Conservation (phyloP, 768 basidiomycete species). For the Lactifluus piperatus region DNA sequence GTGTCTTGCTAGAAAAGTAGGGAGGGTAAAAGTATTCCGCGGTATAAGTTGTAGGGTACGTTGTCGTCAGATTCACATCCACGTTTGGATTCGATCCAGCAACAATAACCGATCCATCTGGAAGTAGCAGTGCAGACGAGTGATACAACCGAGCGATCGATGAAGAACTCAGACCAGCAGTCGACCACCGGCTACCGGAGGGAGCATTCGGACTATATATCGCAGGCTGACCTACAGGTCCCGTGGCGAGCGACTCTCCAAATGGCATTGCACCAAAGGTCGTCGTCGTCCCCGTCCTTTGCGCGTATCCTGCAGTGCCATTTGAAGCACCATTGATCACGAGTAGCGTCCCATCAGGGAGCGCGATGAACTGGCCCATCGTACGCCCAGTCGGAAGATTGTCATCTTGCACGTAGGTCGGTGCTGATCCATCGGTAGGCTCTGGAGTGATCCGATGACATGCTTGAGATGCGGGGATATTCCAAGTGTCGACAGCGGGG, state of each 20-base stretch:
- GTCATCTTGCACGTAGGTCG: constrained; percentile 64
- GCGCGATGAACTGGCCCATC: constrained; percentile 87
- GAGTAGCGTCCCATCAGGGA: constrained; percentile 71
- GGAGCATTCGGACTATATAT: constrained; percentile 75
- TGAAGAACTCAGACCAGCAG: constrained; percentile 49
- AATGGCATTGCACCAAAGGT: constrained; percentile 50
- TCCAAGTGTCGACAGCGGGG: constrained; percentile 68
- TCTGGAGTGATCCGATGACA: constrained; percentile 86
- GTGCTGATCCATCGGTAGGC: constrained; percentile 53
- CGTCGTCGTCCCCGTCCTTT: constrained; percentile 29
- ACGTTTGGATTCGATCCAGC: constrained; percentile 92
- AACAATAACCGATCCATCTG: constrained; percentile 78
- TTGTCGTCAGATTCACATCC: constrained; percentile 57
- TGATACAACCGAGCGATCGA: constrained; percentile 82
- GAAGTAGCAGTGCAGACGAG: constrained; percentile 81
- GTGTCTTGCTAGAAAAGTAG: constrained; percentile 63
- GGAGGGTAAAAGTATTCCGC: constrained; percentile 88
- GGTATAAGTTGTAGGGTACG: constrained; percentile 70
- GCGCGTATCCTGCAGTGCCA: constrained; percentile 84
- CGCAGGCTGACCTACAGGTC: constrained; percentile 69
- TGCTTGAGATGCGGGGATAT: constrained; percentile 56
- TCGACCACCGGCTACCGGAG: constrained; percentile 66
- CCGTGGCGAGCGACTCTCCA: constrained; percentile 67
- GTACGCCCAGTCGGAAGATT: constrained; percentile 65
- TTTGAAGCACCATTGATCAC: constrained; percentile 77